Percentiles rank a stretch among this genome's conserved stretches.
Conservation (phyloP, 495 filamentous ascomycete genomes). For the Penicillium paxilli region DNA sequence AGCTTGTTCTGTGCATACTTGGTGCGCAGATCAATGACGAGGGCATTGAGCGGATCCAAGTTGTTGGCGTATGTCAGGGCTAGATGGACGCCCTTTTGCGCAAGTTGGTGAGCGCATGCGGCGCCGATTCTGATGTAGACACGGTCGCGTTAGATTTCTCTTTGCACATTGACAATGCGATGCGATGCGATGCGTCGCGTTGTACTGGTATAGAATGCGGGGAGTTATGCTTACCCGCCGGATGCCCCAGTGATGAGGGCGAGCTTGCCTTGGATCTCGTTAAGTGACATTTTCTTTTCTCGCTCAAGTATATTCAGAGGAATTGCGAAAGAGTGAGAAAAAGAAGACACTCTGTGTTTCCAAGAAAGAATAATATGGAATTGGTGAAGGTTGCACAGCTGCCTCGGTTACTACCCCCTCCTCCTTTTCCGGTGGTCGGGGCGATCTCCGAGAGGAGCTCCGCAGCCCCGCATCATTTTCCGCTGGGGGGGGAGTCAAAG, state of each 20-base stretch:
- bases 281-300: constrained; percentile 40
- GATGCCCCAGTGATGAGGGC: constrained; percentile 67
- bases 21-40: constrained; percentile 41
- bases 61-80: constrained; percentile 63
- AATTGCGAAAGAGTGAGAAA: not conserved
- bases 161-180: not conserved
- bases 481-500: constrained; percentile 9
- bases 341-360: not conserved
- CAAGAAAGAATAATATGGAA: constrained; percentile 1
- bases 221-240: constrained; percentile 51
- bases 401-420: constrained; percentile 27
- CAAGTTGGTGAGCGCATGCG: constrained; percentile 58
- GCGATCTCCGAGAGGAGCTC: constrained; percentile 21
- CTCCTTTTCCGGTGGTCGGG: constrained; percentile 20
- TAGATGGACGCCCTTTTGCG: constrained; percentile 51
- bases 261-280: constrained; percentile 57
- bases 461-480: constrained; percentile 27
- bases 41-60: constrained; percentile 40
- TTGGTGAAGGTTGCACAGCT: not conserved
- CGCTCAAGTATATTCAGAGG: not conserved
- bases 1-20: constrained; percentile 31
- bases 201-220: not conserved
- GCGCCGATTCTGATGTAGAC: constrained; percentile 53
- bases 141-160: not conserved
- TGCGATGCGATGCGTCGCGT: not conserved